These are phyloP conservation scores for Mentha longifolia DNA, from an alignment of 257 asterid genomes.

Conservation along the genomic window DNA sequence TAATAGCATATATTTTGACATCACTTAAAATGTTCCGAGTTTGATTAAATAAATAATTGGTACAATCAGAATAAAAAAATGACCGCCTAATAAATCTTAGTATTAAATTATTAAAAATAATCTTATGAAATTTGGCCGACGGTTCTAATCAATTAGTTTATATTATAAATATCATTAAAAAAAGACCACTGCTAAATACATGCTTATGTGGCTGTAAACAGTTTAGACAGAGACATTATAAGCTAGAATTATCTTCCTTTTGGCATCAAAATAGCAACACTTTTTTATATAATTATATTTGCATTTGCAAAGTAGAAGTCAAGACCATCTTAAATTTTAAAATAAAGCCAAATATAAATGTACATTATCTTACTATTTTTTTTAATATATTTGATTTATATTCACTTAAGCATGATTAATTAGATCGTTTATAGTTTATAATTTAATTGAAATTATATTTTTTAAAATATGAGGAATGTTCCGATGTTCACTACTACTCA, in stretches of 20 bases:
- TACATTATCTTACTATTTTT: not conserved
- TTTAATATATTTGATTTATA: no score
- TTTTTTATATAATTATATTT: constrained; percentile 3
- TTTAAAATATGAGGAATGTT: no score
- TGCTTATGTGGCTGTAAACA: constrained; percentile 29
- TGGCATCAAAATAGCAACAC: not conserved
- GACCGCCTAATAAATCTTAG: not conserved
- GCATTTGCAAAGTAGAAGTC: constrained; percentile 27
- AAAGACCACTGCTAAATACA: no score
- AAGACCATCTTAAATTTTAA: not conserved
- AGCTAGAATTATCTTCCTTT: constrained; percentile 27
- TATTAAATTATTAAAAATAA: no score
- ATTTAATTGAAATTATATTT: no score
- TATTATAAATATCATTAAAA: not conserved
- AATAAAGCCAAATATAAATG: not conserved
- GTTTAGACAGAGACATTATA: constrained; percentile 18
- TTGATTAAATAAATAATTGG: no score
- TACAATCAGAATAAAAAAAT: not conserved
- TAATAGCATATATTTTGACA: no score
- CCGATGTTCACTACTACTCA: no score
- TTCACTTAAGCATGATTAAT: no score
- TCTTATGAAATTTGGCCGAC: constrained; percentile 8
- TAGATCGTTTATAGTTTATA: no score
- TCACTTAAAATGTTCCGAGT: no score
- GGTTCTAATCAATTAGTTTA: not conserved